Evolutionary conservation across 495 filamentous ascomycete genomes (phyloP).

Genomic region (Echria macrotheca): DNA sequence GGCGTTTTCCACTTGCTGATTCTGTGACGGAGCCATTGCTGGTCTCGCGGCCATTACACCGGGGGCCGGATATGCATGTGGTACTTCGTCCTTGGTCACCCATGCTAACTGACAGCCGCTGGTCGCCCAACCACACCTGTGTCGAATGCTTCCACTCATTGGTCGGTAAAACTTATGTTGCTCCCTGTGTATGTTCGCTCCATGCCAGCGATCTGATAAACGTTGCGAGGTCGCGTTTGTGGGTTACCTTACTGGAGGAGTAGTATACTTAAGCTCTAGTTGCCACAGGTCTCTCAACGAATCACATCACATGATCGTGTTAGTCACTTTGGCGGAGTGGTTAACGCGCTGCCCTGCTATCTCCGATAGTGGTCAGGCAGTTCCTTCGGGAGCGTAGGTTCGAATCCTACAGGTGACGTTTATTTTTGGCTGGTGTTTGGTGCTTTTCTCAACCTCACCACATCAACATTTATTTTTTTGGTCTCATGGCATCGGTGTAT

Average conservation of each 20-base stretch:
- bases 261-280: neutral
- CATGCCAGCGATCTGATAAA: too few species aligned
- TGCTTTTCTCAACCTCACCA: too few species aligned
- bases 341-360: slow-evolving; percentile 13
- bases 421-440: too few species aligned
- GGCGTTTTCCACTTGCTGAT: too few species aligned
- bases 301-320: slow-evolving; percentile 7
- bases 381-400: slow-evolving; percentile 27
- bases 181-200: too few species aligned
- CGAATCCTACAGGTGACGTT: slow-evolving; percentile 25
- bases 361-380: slow-evolving; percentile 2
- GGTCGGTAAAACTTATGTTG: too few species aligned
- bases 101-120: neutral
- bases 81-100: slow-evolving; percentile 1
- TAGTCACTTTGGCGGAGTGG: slow-evolving; percentile 13
- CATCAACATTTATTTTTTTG: too few species aligned
- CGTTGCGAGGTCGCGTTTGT: too few species aligned
- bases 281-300: neutral
- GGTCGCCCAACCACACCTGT: neutral
- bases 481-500: too few species aligned
- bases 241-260: too few species aligned
- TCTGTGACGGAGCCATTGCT: too few species aligned
- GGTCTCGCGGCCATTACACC: too few species aligned
- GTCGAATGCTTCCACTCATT: neutral
- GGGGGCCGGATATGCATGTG: neutral